Evolutionary conservation across 2,329 filamentous ascomycete species (phyloP), one percentile per base, ranked within the genome.

Genomic region (Penicillium sp.): DNA sequence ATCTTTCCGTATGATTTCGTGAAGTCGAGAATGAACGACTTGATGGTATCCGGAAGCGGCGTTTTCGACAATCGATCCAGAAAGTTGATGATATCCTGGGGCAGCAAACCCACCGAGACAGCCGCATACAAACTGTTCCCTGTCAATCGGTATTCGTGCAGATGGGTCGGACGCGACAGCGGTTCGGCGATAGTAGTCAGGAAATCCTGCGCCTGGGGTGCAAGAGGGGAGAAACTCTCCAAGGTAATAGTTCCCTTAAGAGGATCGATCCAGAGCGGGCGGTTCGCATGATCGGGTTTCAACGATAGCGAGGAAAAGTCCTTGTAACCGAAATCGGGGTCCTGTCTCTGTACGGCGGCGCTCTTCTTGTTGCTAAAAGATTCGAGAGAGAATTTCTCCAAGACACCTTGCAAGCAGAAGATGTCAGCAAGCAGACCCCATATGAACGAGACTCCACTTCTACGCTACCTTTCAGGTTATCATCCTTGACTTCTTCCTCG

Each of bases 161-260:
- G 81, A 64, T 89, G 91, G 5, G 83, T 86, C 51, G 93, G 91
- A 52, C 91, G 83, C 33, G 90, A 96, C 52, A 91, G 77, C 17
- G 91, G 93, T 72, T 98, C 91, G 54, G 91, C 88, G 59, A 98
- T 91, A 41, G 93, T 95, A 61, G 94, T 95, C 52, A 98, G 76
- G 66, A 98, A 95, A 67, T 95, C 89, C 65, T 95, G 89, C 0
- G 88, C 91, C 63, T 90, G 85, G 51, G 85, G 80, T 50, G 91
- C 89, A 49, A 93, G 76, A 2, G 90, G 87, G 45, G 87, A 91
- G 73, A 96, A 97, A 60, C 89, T 95, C 75, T 98, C 91, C 37
- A 97, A 77, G 28, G 94, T 93, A 64, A 97, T 93, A 55, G 85
- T 83, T 32, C 87, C 89, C 64, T 86, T 87, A 41, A 84, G 76